Evolutionary conservation across 2,329 filamentous ascomycete genomes (phyloP).

Genomic region (Delphinella strobiligena): DNA sequence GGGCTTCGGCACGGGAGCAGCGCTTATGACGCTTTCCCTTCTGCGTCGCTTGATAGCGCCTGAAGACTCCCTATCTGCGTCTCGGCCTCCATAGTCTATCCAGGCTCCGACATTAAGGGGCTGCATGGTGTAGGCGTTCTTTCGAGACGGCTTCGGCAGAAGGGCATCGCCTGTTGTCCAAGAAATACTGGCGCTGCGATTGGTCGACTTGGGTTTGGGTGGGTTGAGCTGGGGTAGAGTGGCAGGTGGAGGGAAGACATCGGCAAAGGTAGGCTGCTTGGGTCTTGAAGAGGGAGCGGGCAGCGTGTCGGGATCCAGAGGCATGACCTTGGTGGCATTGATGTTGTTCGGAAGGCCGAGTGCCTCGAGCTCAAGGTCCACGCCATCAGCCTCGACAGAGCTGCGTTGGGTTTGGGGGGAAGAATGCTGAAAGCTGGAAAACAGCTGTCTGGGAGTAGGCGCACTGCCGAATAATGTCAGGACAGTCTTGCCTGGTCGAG

Average conservation of each 20-base stretch:
- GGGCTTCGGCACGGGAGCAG: conserved; percentile 40
- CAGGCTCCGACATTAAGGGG: conserved; percentile 55
- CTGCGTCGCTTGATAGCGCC: conserved; percentile 56
- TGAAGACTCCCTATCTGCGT: conserved; percentile 35
- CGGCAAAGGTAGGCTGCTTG: conserved; percentile 53
- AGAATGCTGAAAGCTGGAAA: conserved; percentile 64
- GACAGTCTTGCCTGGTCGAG: conserved; percentile 43
- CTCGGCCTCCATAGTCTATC: conserved; percentile 41
- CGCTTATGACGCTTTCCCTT: conserved; percentile 58
- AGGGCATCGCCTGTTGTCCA: conserved; percentile 40
- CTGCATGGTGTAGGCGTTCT: conserved; percentile 52
- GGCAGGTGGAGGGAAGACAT: conserved; percentile 59
- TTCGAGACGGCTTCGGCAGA: conserved; percentile 33
- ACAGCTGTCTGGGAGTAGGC: conserved; percentile 63
- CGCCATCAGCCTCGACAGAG: conserved; percentile 1
- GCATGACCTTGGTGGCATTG: conserved; percentile 53
- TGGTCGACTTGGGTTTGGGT: conserved; percentile 57
- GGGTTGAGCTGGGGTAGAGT: conserved; percentile 56
- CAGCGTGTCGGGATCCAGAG: conserved; percentile 33
- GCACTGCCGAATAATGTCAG: conserved; percentile 69
- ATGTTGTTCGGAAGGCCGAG: conserved; percentile 63
- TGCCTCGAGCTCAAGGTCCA: conserved; percentile 42
- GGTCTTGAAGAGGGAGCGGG: conserved; percentile 35
- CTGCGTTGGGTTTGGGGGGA: conserved; percentile 7
- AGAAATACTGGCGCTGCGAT: conserved; percentile 38